Evolutionary conservation across 495 filamentous ascomycete species (phyloP), one percentile per base, ranked within the genome.

Genomic region (Penicillium malachiteum): DNA sequence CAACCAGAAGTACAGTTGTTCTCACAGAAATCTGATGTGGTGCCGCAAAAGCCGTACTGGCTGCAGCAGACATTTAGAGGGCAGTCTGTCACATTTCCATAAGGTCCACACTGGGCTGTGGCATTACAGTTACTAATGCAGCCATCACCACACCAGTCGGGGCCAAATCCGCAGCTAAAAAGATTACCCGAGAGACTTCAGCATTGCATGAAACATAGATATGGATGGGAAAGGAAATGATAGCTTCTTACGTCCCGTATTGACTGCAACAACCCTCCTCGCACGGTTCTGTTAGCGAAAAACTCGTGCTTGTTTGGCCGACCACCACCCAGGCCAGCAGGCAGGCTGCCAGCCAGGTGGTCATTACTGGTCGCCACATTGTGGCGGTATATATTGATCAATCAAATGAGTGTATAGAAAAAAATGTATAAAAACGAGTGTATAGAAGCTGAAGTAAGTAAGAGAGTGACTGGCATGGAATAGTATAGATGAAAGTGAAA

Each of bases 61-160:
- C 60, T 62, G 43, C 69, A 72, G 54, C 69, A 72, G 17, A 70
- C 67, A 26, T 67, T 64, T 31, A 72, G 42, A 3, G 67, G 69
- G 46, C 69, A 72, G 7, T 26, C 21, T 26, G 21, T 26, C 21
- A 26, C 21, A n/a, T 38, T 38, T 38, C 35, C 35, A 38, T n/a
- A 9, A 38, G 8, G 9, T 9, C 35, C 35, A 38, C 35, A 38
- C 13, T 38, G 35, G 9, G 35, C 35, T 5, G 8, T 38, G 8
- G 35, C 35, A 38, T 38, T 38, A 5, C 35, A 38, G 35, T 38
- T 38, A 38, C 13, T 38, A 9, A 38, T 2, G 13, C 35, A 38
- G 8, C 35, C 35, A 38, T 38, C 35, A 10, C 13, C 13, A n/a
- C 35, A 38, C 8, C 13, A 38, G 2, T 9, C 8, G 6, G 8